These are phyloP conservation scores for Xanthoconium separans DNA, from an alignment of 1,284 basidiomycete species.

Conservation along the genomic window DNA sequence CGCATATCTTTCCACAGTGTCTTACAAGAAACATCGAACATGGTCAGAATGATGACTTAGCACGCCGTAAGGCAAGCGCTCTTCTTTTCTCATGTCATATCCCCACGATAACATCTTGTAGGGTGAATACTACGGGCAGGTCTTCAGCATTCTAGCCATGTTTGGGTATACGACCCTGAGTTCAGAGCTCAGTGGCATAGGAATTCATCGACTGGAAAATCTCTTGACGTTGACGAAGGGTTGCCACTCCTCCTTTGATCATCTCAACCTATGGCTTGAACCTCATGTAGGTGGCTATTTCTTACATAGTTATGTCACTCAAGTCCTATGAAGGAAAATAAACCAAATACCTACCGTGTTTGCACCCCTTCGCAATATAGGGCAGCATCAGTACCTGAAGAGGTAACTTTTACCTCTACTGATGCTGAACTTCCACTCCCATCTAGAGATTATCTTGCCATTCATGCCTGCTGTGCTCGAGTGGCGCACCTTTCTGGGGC, in stretches of 20 bases:
- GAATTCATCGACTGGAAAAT: background rate
- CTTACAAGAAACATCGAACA: background rate
- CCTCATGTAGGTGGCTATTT: background rate
- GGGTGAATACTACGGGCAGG: background rate
- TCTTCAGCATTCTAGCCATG: background rate
- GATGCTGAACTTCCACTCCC: background rate
- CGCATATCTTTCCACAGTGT: background rate
- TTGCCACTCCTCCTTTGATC: background rate
- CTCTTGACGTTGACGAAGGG: background rate
- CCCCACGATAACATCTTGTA: background rate
- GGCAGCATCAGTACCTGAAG: background rate
- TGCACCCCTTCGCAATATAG: background rate
- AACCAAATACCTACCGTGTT: background rate
- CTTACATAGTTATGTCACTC: background rate
- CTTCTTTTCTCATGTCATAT: background rate
- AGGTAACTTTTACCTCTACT: background rate
- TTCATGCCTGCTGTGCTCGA: background rate
- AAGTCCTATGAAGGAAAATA: background rate
- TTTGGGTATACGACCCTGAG: background rate
- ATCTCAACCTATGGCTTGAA: background rate
- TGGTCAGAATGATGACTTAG: background rate
- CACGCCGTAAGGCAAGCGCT: background rate
- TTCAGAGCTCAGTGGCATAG: background rate
- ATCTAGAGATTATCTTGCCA: background rate
- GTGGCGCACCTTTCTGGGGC: background rate